Evolutionary conservation across 2,329 filamentous ascomycete genomes (phyloP).

Genomic region (Dactylellina drechsleri): DNA sequence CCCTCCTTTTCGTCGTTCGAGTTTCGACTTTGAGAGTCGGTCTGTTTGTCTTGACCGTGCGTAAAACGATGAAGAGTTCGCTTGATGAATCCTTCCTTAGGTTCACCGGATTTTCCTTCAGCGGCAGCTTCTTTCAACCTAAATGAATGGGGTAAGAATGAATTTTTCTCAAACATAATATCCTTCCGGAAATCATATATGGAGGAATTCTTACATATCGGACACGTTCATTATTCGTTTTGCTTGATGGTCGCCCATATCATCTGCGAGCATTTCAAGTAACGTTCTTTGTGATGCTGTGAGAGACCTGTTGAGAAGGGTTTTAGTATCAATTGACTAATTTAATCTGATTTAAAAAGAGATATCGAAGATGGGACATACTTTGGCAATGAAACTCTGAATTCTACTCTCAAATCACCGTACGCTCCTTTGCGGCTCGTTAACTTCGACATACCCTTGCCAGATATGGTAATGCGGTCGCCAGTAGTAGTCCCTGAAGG

Average conservation of each 20-base stretch:
- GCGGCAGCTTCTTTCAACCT: conserved; percentile 35
- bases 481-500: conserved; percentile 91
- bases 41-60: conserved; percentile 35
- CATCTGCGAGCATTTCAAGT: conserved; percentile 93
- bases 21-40: neutral
- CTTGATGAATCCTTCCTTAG: conserved; percentile 40
- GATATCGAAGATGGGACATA: conserved; percentile 65
- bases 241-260: conserved; percentile 91
- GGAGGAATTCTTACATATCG: conserved; percentile 58
- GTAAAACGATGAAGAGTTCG: conserved; percentile 45
- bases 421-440: conserved; percentile 70
- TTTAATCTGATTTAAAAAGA: conserved; percentile 31
- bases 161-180: neutral
- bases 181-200: neutral
- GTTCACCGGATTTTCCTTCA: conserved; percentile 10
- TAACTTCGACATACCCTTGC: conserved; percentile 94
- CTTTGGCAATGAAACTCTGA: conserved; percentile 94
- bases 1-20: conserved; percentile 8
- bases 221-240: conserved; percentile 89
- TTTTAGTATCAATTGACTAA: neutral
- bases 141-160: neutral
- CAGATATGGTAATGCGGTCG: conserved; percentile 85
- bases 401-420: conserved; percentile 92
- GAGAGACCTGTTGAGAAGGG: conserved; percentile 63
- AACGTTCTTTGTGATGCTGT: conserved; percentile 90